Base-by-base conservation (phyloP, 2,329 filamentous ascomycete species). In the Fusarium guadeloupense region DNA sequence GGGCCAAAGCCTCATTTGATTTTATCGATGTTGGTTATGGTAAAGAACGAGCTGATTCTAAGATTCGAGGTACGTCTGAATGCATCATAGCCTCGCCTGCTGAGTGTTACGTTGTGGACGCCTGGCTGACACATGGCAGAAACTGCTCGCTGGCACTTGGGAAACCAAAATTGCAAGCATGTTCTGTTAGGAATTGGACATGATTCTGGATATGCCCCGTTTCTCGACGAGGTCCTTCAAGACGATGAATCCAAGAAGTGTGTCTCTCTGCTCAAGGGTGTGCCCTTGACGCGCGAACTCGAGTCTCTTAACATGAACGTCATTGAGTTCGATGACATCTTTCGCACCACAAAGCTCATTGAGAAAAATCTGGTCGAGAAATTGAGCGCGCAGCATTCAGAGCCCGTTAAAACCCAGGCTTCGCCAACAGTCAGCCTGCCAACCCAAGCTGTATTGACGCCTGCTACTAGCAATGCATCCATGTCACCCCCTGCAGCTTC, bases 151-250 rank as follows among this genome's bases (percentile, higher is more conserved):
- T 88, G 84, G 80, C 81, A 89, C 70, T 74, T 89, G 40, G 77
- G 79, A 62, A 87, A 88, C 58, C 74, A 79, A 60, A 87, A 86
- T 68, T 89, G 86, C 77, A 85, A 82, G 67, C 82, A 86, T 63
- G 78, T 89, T 41, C 72, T 88, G 28, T 76, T 89, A 30, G 87
- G 86, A 39, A 80, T 88, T 44, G 87, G 85, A 3, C 85, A 88
- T 64, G 85, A 89, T 67, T 77, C 83, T 21, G 81, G 81, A 8
- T 89, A 88, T 66, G 83, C 83, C 5, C 80, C 85, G 9, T 85
- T 88, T 61, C 72, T 89, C 17, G 81, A 85, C 64, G 81, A 85
- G 55, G 73, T 87, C 4, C 73, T 83, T 20, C 75, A 76, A 38
- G 80, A 85, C 31, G 74, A 79, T 10, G 64, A 69, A 8, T 75